Conservation (phyloP, 2,329 filamentous ascomycete genomes). For the Fusarium sp. region DNA sequence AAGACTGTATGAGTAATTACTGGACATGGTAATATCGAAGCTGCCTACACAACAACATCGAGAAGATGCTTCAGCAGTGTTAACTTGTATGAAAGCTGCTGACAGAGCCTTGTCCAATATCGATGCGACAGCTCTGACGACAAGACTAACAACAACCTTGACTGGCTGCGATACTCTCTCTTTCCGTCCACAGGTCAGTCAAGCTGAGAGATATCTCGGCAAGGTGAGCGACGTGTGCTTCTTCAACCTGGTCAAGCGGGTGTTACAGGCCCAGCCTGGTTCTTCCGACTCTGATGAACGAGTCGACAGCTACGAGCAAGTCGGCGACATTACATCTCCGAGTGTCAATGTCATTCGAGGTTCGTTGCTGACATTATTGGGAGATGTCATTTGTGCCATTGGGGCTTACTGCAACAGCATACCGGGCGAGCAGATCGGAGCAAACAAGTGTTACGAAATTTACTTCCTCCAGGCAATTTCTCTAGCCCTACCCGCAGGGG, state of each 20-base stretch:
- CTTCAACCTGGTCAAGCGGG: not conserved
- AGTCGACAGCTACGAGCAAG: not conserved
- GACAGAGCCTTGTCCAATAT: not conserved
- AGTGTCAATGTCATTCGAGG: not conserved
- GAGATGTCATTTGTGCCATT: not conserved
- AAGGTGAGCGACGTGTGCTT: not conserved
- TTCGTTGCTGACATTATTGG: fast-evolving
- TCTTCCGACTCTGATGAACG: not conserved
- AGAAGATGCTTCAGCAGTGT: not conserved
- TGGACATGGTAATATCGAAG: not conserved
- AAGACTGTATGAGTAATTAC: not conserved
- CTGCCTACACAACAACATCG: not conserved
- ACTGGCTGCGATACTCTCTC: not conserved
- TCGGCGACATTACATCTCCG: not conserved
- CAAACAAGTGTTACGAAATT: not conserved
- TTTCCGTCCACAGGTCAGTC: not conserved
- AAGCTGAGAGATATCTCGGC: not conserved
- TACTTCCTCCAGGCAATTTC: not conserved
- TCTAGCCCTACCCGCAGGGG: not conserved
- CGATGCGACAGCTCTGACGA: not conserved
- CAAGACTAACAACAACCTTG: not conserved
- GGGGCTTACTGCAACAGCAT: not conserved
- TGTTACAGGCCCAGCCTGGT: not conserved
- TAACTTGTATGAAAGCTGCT: not conserved
- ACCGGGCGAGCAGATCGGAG: fast-evolving